A percentile compares a stretch with the other conserved stretches of the same genome.
Conservation (phyloP, 202 grass and related monocot species). For the Setaria italica region DNA sequence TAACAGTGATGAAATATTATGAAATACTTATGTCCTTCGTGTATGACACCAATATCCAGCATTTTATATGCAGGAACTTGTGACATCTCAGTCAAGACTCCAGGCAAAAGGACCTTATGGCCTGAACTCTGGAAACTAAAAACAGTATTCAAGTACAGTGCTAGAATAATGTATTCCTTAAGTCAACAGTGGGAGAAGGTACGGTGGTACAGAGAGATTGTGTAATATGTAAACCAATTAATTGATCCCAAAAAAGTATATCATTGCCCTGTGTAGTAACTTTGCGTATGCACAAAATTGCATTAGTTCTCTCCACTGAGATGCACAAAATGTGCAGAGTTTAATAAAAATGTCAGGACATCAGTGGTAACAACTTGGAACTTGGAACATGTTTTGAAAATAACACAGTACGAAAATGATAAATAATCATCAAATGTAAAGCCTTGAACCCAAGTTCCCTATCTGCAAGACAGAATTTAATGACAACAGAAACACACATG, state of each 20-base stretch:
- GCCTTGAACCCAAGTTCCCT: conserved; percentile 18
- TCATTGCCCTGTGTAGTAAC: neutral
- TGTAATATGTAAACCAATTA: neutral
- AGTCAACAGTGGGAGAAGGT: neutral
- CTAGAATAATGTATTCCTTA: conserved; percentile 1
- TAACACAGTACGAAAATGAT: neutral
- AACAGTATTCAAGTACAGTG: conserved; percentile 23
- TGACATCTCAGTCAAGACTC: neutral
- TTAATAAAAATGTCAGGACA: neutral
- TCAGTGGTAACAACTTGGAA: neutral
- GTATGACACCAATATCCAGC: neutral
- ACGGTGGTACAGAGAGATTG: conserved; percentile 18
- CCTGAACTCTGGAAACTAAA: conserved; percentile 12
- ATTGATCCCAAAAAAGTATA: conserved; percentile 19
- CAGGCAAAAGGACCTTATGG: neutral
- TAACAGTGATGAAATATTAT: neutral
- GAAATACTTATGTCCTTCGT: conserved; percentile 1
- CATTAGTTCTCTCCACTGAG: neutral
- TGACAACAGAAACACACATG: conserved; percentile 28
- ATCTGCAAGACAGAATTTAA: conserved; percentile 8
- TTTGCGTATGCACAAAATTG: conserved; percentile 7
- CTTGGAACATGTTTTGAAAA: neutral
- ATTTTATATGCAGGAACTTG: conserved; percentile 2
- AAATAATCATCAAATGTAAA: conserved; percentile 32
- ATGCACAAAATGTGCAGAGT: neutral